Conservation (phyloP, 2,329 filamentous ascomycete genomes). For the Xylaria polymorpha region DNA sequence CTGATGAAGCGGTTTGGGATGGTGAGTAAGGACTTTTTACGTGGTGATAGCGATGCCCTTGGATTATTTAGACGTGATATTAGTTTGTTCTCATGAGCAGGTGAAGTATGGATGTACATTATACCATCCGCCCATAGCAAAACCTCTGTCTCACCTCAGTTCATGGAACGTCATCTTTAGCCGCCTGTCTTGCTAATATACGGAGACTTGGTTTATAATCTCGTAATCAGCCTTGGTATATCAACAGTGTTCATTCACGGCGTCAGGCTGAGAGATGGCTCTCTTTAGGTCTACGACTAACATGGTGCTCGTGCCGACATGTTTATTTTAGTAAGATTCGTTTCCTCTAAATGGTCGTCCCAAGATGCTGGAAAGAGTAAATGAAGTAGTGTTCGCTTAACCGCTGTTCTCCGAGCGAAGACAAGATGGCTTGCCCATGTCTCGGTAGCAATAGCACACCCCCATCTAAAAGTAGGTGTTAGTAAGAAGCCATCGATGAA, state of each 20-base stretch:
- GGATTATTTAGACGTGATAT: no score
- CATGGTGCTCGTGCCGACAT: background rate
- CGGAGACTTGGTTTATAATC: background rate
- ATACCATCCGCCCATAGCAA: no score
- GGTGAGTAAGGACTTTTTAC: background rate
- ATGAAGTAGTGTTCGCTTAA: constrained; percentile 2
- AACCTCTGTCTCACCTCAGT: no score
- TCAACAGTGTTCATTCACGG: background rate
- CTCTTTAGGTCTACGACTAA: background rate
- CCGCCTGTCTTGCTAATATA: no score
- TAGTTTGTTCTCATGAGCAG: background rate
- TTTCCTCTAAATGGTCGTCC: background rate
- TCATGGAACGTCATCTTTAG: no score
- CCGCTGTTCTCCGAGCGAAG: background rate
- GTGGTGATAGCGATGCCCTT: no score
- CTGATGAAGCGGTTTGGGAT: constrained; percentile 58
- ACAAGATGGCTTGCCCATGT: background rate
- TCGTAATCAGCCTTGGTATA: background rate
- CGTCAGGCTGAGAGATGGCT: background rate
- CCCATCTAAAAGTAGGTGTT: background rate
- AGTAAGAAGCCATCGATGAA: background rate
- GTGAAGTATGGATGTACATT: background rate
- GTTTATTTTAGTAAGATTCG: background rate
- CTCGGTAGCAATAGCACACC: background rate
- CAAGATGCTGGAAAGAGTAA: background rate